A percentile compares a stretch with the other conserved stretches of the same genome.
phyloP scores from a whole-genome alignment of 805 yeast species.

The Hanseniaspora occidentalis region DNA sequence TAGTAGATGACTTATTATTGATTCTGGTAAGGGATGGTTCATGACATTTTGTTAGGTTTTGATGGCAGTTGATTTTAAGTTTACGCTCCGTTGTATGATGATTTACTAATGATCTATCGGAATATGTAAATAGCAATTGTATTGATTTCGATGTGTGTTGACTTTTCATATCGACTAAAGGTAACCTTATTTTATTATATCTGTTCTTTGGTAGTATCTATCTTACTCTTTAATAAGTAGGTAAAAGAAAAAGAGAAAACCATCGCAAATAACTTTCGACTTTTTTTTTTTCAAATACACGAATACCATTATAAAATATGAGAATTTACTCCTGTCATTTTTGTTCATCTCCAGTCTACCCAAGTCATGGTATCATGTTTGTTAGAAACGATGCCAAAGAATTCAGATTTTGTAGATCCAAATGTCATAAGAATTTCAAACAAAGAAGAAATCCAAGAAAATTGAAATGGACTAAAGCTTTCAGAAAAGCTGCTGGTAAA shows the following conservation, averaged over 20 bases:
- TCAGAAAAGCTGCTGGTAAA: slow-evolving; percentile 97
- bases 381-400: slow-evolving; percentile 98
- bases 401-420: slow-evolving; percentile 93
- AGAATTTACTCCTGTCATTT: slow-evolving; percentile 88
- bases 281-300: neutral
- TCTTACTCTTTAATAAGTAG: neutral
- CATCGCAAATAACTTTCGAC: neutral
- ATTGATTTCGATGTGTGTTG: too few relatives aligned
- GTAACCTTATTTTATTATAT: too few relatives aligned
- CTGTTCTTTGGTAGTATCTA: too few relatives aligned
- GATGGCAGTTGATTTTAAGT: too few relatives aligned
- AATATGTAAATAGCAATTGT: too few relatives aligned
- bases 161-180: too few relatives aligned
- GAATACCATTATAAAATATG: slow-evolving; percentile 31
- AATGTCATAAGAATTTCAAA: slow-evolving; percentile 94
- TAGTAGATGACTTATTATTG: too few relatives aligned
- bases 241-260: neutral
- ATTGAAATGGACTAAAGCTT: slow-evolving; percentile 96
- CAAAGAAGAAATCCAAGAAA: slow-evolving; percentile 98
- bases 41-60: too few relatives aligned
- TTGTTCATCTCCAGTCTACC: slow-evolving; percentile 94
- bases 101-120: too few relatives aligned
- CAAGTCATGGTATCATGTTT: slow-evolving; percentile 92
- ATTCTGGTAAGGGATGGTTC: too few relatives aligned
- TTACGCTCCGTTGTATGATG: too few relatives aligned